Percentiles rank a stretch among this genome's conserved stretches.
These are phyloP conservation scores for Penicillium sp. DNA, from an alignment of 2,329 filamentous ascomycete genomes.

Conservation along the genomic window DNA sequence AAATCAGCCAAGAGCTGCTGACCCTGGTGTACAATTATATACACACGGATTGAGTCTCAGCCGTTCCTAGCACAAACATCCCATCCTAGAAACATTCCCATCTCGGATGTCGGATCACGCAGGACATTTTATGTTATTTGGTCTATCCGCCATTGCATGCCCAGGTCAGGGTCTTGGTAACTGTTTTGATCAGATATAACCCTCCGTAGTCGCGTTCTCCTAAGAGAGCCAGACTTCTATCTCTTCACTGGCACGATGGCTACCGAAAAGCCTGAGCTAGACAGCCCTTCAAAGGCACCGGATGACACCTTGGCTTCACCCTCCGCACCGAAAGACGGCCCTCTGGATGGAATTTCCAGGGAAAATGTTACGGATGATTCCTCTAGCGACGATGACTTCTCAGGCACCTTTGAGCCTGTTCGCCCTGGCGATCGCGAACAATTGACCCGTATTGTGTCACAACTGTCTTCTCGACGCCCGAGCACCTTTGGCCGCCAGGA, in stretches of 20 bases:
- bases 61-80: not conserved
- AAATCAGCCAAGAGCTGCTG: not conserved
- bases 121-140: too few species aligned
- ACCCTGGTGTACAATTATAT: not conserved
- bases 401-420: constrained; percentile 8
- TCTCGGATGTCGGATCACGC: too few species aligned
- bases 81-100: too few species aligned
- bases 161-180: not conserved
- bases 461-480: constrained; percentile 10
- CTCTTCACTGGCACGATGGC: not conserved
- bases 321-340: not conserved
- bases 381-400: constrained; percentile 5
- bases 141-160: too few species aligned
- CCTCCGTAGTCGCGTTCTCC: not conserved
- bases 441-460: constrained; percentile 9
- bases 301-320: not conserved
- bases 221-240: not conserved
- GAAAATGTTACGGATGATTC: not conserved
- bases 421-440: constrained; percentile 13
- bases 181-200: not conserved
- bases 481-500: constrained; percentile 9
- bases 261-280: not conserved
- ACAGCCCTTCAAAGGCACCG: not conserved
- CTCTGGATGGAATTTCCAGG: not conserved
- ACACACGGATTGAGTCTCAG: not conserved